Evolutionary conservation across 2,329 filamentous ascomycete species (phyloP), one percentile per base, ranked within the genome.

Genomic region (Epichloe festucae): DNA sequence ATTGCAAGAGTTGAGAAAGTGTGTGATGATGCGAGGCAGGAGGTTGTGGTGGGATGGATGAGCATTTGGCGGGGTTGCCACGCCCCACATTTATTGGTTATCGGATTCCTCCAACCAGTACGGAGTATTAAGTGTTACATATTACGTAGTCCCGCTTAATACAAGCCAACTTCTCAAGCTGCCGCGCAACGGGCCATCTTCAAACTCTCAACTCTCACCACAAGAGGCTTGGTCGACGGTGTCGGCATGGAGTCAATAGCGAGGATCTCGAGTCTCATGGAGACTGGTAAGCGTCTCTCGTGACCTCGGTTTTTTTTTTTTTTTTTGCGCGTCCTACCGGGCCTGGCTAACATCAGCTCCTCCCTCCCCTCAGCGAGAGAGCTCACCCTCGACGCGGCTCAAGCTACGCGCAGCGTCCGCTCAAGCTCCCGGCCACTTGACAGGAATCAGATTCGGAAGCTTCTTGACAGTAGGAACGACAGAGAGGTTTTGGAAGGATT

Each of bases 321-420:
- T 40, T 17, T 40, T 17, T 10, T 11, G 12, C 4, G 1, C 36
- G 6, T 14, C 36, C 15, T 23, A 17, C 48, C 5, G 11, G n/a
- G 34, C 10, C 40, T 14, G 40, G n/a, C 48, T 50, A 50, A 50
- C 19, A 43, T 17, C 12, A 23, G 48, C 17, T 42, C n/a, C 12
- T 23, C 15, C 48, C 49, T 27, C 15, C 48, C 49, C 50, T 44
- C 71, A 95, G 93, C 93, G 65, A 86, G 93, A 70, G 93, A 97
- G 71, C 84, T 98, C 65, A 98, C 93, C 52, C 82, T 98, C 70
- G 93, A 98, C 78, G 93, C 93, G 59, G 91, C 93, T 61, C 88
- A 90, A 68, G 88, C 89, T 60, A 89, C 90, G 60, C 81, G 88
- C 63, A 78, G 73, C 65, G 75, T 77, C 54, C 75, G 81, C 54